These are phyloP conservation scores for Chlorella sp. DNA, from an alignment of 139 green algal species.

Conservation along the genomic window DNA sequence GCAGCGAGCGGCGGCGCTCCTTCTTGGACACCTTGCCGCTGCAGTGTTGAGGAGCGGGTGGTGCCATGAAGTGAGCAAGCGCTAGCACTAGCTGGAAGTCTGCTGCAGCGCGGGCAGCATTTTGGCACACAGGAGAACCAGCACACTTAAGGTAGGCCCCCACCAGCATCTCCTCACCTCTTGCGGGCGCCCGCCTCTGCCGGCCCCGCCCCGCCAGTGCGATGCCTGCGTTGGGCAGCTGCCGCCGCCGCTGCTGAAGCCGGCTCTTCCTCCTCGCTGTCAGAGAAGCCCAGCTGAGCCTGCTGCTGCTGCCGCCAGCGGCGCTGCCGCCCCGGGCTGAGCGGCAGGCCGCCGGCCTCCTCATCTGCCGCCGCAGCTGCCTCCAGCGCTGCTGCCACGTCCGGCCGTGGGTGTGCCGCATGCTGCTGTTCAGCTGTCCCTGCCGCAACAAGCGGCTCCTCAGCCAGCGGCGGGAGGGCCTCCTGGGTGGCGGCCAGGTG, in stretches of 20 bases:
- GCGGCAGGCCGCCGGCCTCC: background rate
- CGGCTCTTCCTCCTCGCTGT: constrained; percentile 17
- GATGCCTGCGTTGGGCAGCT: background rate
- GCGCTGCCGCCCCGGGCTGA: background rate
- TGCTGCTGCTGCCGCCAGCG: constrained; percentile 22
- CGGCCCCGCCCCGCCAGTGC: background rate
- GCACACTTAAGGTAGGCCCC: no score
- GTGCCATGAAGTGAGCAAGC: background rate
- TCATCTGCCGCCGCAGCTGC: constrained; percentile 1
- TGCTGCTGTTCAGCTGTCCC: background rate
- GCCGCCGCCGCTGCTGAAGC: background rate
- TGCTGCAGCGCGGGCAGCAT: no score
- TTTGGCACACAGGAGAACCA: no score
- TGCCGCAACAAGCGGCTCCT: background rate
- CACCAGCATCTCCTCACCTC: background rate
- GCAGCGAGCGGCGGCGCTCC: background rate
- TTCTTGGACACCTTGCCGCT: no score
- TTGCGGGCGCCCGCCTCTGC: background rate
- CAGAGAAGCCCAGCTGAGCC: background rate
- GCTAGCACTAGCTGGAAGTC: no score
- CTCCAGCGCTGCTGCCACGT: background rate
- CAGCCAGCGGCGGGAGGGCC: background rate
- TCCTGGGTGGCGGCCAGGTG: constrained; percentile 22
- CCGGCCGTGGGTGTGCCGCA: background rate
- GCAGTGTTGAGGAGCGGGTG: background rate